These are phyloP conservation scores for Aspergillus fischeri DNA, from an alignment of 2,329 filamentous ascomycete genomes.

Conservation along the genomic window DNA sequence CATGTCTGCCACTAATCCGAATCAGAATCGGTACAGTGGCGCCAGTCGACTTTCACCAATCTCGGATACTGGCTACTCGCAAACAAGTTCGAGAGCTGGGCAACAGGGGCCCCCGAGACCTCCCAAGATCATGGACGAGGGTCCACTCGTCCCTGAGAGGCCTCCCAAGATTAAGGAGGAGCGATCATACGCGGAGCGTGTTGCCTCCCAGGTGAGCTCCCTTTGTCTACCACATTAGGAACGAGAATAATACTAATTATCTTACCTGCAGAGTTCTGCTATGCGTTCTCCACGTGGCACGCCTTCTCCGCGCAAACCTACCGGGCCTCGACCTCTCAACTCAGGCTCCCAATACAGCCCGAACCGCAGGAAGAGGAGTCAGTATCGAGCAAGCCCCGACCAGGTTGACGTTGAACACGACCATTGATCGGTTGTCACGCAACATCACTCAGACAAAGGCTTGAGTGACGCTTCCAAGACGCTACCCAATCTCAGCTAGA, in stretches of 20 bases:
- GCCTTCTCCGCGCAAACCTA: conserved; percentile 42
- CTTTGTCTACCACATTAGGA: conserved; percentile 1
- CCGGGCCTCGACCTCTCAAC: conserved; percentile 45
- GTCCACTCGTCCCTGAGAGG: conserved; percentile 55
- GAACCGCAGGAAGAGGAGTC: conserved; percentile 32
- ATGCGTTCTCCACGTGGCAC: conserved; percentile 30
- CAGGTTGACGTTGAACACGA: conserved; percentile 39
- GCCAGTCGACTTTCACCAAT: conserved; percentile 43
- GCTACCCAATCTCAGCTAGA: background rate
- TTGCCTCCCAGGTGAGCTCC: conserved; percentile 35
- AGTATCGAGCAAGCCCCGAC: conserved; percentile 38
- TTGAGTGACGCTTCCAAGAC: background rate
- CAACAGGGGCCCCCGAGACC: conserved; percentile 44
- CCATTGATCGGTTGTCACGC: conserved; percentile 20
- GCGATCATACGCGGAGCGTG: conserved; percentile 38
- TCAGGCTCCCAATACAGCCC: conserved; percentile 35
- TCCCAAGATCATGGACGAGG: conserved; percentile 54
- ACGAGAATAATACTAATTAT: conserved; percentile 6
- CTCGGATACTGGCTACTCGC: conserved; percentile 45
- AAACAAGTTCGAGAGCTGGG: conserved; percentile 32
- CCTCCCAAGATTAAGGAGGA: conserved; percentile 38
- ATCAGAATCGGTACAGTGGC: conserved; percentile 33
- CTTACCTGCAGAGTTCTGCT: conserved; percentile 23
- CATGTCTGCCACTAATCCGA: conserved; percentile 30
- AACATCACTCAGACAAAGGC: background rate